phyloP scores from a whole-genome alignment of 306 rosid species.

The Quercus berberidifolia region DNA sequence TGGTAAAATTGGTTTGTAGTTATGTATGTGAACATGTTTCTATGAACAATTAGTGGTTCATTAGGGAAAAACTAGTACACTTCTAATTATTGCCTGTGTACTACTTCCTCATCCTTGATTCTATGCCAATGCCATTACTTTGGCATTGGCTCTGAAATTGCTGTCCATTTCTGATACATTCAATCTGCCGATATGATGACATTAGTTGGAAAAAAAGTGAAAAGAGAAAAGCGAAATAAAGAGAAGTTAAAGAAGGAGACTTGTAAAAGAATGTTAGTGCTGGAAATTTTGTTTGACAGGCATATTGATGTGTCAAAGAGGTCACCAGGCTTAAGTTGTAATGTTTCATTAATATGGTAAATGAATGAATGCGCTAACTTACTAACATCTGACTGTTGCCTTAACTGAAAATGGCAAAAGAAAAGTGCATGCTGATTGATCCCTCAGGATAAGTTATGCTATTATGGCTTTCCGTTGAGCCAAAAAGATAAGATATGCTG shows the following conservation, averaged over 20 bases:
- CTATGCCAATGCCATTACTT: background rate
- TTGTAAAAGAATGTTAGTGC: background rate
- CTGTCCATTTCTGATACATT: background rate
- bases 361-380: background rate
- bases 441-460: background rate
- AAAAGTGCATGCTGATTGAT: background rate
- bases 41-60: background rate
- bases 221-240: background rate
- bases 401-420: background rate
- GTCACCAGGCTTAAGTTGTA: background rate
- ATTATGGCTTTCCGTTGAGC: background rate
- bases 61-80: background rate
- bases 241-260: background rate
- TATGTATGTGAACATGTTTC: background rate
- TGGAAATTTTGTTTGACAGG: background rate
- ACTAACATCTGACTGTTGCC: background rate
- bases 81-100: background rate
- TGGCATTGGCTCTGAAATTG: background rate
- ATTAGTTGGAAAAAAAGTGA: background rate
- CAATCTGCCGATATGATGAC: background rate
- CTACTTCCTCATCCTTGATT: background rate
- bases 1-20: conserved; percentile 40
- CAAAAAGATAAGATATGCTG: background rate
- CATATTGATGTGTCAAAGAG: background rate
- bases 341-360: background rate